Evolutionary conservation across 164 flowering plant genomes (phyloP).

Genomic region (Nymphaea colorata): DNA sequence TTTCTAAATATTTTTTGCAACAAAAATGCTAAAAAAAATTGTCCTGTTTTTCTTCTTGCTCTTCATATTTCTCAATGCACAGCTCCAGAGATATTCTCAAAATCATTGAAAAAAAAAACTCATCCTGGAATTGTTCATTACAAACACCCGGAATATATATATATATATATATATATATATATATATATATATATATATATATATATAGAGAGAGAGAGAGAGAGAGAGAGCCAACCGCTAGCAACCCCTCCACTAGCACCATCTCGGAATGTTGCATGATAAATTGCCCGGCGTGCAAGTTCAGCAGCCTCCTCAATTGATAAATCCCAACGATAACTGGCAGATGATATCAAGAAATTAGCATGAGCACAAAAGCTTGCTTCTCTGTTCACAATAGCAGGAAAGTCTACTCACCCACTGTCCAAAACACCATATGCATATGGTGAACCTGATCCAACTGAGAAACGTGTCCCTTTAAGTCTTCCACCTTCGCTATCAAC

Average conservation of each 20-base stretch:
- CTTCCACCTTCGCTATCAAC: conserved; percentile 99
- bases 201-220: not conserved
- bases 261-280: conserved; percentile 96
- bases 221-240: conserved; percentile 3
- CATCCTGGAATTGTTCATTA: too few relatives aligned
- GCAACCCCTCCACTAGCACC: conserved; percentile 96
- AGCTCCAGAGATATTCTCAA: too few relatives aligned
- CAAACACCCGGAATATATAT: too few relatives aligned
- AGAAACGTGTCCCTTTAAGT: conserved; percentile 76
- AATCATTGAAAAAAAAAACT: too few relatives aligned
- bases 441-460: conserved; percentile 99
- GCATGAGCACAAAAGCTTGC: too few relatives aligned
- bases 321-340: conserved; percentile 58
- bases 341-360: too few relatives aligned
- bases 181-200: not conserved
- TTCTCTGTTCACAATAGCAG: too few relatives aligned
- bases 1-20: too few relatives aligned
- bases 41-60: too few relatives aligned
- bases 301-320: conserved; percentile 85
- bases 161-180: too few relatives aligned
- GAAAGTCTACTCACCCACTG: conserved; percentile 35
- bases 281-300: conserved; percentile 71
- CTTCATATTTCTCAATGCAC: too few relatives aligned
- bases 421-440: conserved; percentile 96
- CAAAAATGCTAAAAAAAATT: too few relatives aligned